Evolutionary conservation across 1,139 yeast genomes (phyloP).

Genomic region (Suhomyces anneliseae): DNA sequence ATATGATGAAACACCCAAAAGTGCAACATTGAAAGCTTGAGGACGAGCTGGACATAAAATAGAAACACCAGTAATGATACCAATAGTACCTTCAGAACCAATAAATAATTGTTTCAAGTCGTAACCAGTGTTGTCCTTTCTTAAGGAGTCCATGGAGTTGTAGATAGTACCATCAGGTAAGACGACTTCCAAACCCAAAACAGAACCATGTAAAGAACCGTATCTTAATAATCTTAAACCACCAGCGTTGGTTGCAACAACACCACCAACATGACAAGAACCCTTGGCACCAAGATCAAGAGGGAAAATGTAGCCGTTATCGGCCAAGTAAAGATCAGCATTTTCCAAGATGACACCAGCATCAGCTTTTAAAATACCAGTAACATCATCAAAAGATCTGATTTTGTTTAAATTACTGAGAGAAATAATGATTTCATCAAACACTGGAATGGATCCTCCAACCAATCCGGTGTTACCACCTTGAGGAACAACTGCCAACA

Average conservation of each 20-base stretch:
- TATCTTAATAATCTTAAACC: constrained; percentile 85
- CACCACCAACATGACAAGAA: constrained; percentile 95
- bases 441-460: constrained; percentile 92
- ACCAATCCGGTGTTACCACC: constrained; percentile 98
- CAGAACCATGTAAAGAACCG: constrained; percentile 92
- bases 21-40: constrained; percentile 81
- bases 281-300: constrained; percentile 96
- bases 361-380: constrained; percentile 86
- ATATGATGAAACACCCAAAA: constrained; percentile 77
- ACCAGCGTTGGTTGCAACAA: constrained; percentile 95
- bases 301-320: constrained; percentile 87
- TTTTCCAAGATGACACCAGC: constrained; percentile 88
- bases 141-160: constrained; percentile 75
- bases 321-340: constrained; percentile 79
- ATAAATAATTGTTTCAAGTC: constrained; percentile 89
- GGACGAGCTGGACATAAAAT: constrained; percentile 93
- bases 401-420: constrained; percentile 72
- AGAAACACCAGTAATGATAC: constrained; percentile 87
- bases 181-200: constrained; percentile 88
- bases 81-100: constrained; percentile 92
- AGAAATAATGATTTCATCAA: constrained; percentile 83
- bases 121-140: constrained; percentile 94
- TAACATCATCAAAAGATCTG: constrained; percentile 75
- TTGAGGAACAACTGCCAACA: constrained; percentile 89
- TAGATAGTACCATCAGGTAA: constrained; percentile 85